A percentile compares a stretch with the other conserved stretches of the same genome.
Conservation (phyloP, 2,329 filamentous ascomycete species). For the Apiospora phragmitis region DNA sequence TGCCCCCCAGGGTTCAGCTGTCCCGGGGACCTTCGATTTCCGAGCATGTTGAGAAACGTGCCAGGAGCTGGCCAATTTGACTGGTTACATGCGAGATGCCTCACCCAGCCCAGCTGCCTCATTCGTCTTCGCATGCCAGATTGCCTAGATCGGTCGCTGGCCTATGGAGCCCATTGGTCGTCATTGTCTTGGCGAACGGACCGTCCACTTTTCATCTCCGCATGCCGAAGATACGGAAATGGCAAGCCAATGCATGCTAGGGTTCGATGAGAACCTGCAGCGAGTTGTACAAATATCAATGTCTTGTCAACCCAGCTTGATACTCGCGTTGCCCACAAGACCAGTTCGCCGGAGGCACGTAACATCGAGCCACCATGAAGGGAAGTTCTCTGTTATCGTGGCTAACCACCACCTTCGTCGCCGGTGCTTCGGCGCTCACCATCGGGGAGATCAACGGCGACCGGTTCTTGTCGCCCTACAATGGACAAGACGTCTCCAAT, state of each 20-base stretch:
- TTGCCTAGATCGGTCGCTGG: background rate
- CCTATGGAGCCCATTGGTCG: background rate
- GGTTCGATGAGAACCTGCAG: background rate
- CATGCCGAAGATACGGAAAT: background rate
- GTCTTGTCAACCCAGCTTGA: background rate
- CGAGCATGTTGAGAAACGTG: background rate
- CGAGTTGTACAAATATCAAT: background rate
- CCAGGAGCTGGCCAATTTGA: background rate
- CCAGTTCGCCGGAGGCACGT: background rate
- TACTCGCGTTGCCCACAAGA: background rate
- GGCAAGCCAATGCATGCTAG: background rate
- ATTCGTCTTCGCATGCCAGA: background rate
- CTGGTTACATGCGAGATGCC: background rate
- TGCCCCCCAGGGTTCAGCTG: background rate
- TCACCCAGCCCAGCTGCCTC: background rate
- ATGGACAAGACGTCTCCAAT: conserved; percentile 55
- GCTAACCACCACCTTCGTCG: conserved; percentile 20
- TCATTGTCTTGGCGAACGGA: background rate
- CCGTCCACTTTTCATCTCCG: conserved; percentile 6
- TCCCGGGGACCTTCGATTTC: background rate
- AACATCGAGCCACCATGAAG: conserved; percentile 16
- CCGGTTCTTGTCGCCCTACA: conserved; percentile 62
- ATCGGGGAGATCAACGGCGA: conserved; percentile 68
- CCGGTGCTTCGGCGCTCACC: conserved; percentile 37
- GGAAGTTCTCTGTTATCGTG: conserved; percentile 14